Evolutionary conservation across 345 rosid species (phyloP).

Genomic region (Triadica sebifera): DNA sequence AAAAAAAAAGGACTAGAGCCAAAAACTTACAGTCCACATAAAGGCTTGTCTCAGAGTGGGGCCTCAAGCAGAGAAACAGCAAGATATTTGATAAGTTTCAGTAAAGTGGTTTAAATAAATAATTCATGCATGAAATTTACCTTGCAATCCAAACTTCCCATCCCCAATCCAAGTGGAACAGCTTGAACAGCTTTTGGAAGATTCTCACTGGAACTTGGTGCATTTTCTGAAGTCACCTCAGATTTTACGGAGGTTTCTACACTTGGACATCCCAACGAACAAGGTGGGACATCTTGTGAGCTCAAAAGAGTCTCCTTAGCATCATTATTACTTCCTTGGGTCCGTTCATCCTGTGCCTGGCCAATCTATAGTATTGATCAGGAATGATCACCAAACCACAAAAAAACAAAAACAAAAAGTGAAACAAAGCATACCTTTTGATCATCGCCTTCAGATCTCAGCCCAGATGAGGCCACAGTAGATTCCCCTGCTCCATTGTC

Average conservation of each 20-base stretch:
- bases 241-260: constrained; percentile 33
- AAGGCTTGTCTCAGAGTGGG: background rate
- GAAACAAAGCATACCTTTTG: constrained; percentile 43
- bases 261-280: constrained; percentile 28
- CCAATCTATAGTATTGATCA: constrained; percentile 16
- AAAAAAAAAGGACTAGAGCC: background rate
- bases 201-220: constrained; percentile 38
- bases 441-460: constrained; percentile 31
- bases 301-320: constrained; percentile 18
- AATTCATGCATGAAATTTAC: constrained; percentile 30
- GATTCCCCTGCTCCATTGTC: constrained; percentile 39
- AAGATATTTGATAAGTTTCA: background rate
- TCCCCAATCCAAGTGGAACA: constrained; percentile 83
- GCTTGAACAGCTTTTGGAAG: constrained; percentile 34
- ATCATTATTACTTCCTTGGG: constrained; percentile 8
- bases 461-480: constrained; percentile 19
- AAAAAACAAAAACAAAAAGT: background rate
- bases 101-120: background rate
- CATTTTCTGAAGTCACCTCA: constrained; percentile 38
- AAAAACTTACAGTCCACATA: background rate
- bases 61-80: background rate
- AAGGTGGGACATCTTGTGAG: constrained; percentile 37
- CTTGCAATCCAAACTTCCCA: constrained; percentile 82
- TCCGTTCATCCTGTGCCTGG: constrained; percentile 35
- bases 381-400: constrained; percentile 7